Evolutionary conservation across 1,284 basidiomycete genomes (phyloP).

Genomic region (Calocybe gambosa): DNA sequence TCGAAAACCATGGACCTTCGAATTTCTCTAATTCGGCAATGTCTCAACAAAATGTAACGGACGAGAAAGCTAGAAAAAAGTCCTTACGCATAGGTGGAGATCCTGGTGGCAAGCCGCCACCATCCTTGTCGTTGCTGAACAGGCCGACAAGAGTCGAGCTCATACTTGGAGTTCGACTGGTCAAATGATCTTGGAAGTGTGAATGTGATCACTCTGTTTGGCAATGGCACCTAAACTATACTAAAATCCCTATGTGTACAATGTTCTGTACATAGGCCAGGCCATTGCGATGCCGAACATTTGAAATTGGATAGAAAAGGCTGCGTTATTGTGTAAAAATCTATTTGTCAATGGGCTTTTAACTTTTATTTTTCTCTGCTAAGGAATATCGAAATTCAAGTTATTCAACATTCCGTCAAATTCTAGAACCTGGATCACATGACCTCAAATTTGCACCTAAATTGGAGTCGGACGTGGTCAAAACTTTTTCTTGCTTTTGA

Average conservation of each 20-base stretch:
- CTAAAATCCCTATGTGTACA: too few species aligned
- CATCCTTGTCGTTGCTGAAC: constrained; percentile 14
- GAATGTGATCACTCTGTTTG: background rate
- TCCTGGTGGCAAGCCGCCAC: constrained; percentile 41
- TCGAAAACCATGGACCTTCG: constrained; percentile 90
- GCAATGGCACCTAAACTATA: too few species aligned
- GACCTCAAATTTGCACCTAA: constrained; percentile 10
- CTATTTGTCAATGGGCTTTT: too few species aligned
- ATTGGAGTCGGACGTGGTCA: background rate
- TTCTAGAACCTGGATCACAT: constrained; percentile 13
- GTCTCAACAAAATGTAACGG: background rate
- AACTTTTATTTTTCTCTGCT: too few species aligned
- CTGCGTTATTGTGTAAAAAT: too few species aligned
- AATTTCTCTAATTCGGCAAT: constrained; percentile 48
- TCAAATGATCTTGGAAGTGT: background rate
- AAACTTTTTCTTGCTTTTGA: constrained; percentile 8
- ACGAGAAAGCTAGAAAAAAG: background rate
- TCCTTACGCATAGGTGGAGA: constrained; percentile 50
- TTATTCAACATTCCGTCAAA: constrained; percentile 3
- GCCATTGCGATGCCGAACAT: too few species aligned
- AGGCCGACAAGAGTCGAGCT: constrained; percentile 11
- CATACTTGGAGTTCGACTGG: constrained; percentile 10
- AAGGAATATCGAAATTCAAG: too few species aligned
- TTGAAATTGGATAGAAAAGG: too few species aligned
- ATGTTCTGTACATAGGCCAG: too few species aligned